These are phyloP conservation scores for Phytophthora litchii DNA, from an alignment of 352 stramenopile genomes.

Conservation along the genomic window DNA sequence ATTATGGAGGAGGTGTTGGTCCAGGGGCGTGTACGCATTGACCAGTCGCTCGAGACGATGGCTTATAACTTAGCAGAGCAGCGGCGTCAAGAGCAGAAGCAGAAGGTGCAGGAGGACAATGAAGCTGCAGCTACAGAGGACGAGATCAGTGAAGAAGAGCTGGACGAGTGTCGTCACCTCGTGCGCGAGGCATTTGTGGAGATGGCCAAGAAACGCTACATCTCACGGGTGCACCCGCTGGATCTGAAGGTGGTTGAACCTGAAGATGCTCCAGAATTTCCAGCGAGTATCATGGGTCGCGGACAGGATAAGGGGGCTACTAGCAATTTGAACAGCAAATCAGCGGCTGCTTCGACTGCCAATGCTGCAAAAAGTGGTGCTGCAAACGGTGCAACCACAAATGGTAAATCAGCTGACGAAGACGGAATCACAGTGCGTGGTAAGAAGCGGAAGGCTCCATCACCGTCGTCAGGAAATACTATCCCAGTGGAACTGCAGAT, in stretches of 20 bases:
- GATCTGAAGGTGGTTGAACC: conserved; percentile 73
- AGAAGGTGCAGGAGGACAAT: conserved; percentile 21
- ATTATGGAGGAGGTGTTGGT: conserved; percentile 91
- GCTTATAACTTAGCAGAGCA: conserved; percentile 78
- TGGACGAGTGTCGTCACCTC: conserved; percentile 64
- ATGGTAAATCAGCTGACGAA: conserved; percentile 35
- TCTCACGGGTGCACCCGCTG: conserved; percentile 83
- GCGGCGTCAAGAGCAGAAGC: conserved; percentile 42
- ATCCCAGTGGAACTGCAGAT: conserved; percentile 87
- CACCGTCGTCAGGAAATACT: conserved; percentile 38
- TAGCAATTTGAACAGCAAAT: conserved; percentile 26
- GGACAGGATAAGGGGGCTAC: conserved; percentile 42
- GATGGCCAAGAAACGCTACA: conserved; percentile 91
- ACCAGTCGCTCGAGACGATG: conserved; percentile 88
- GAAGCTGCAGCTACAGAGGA: conserved; percentile 28
- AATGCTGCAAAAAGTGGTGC: conserved; percentile 16
- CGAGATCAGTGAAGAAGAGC: conserved; percentile 73
- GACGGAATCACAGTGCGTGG: conserved; percentile 79
- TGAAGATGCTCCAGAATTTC: conserved; percentile 66
- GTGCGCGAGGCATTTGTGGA: conserved; percentile 81
- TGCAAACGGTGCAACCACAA: conserved; percentile 15
- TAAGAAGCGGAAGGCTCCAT: conserved; percentile 61
- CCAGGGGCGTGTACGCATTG: conserved; percentile 81
- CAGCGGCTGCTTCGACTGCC: conserved; percentile 5
- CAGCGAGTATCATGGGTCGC: conserved; percentile 58